phyloP scores from a whole-genome alignment of 1,284 basidiomycete genomes.

The Puccinia hordei region DNA sequence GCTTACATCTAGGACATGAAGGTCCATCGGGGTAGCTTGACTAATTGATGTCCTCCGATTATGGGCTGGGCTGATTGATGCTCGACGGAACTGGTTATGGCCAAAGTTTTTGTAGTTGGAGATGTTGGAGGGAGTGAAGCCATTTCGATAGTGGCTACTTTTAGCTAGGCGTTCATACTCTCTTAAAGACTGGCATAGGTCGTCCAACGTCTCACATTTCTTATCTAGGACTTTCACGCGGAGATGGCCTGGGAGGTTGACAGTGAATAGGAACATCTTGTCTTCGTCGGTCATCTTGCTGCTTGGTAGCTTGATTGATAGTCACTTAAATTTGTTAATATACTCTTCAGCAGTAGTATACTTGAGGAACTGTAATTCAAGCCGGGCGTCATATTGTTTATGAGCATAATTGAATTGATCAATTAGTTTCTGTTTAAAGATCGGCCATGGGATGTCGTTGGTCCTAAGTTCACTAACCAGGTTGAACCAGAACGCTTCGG shows the following conservation, averaged over 20 bases:
- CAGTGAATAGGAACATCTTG: not conserved
- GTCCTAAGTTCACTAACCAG: not conserved
- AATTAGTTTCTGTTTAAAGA: not conserved
- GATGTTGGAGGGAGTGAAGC: not conserved
- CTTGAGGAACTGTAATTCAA: not conserved
- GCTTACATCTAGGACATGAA: not conserved
- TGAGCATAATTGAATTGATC: not conserved
- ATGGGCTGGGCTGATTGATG: no score
- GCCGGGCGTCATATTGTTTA: not conserved
- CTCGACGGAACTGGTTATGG: no score
- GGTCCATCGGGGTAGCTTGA: conserved; percentile 6
- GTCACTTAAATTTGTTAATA: not conserved
- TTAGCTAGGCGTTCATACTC: not conserved
- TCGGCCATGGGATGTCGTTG: not conserved
- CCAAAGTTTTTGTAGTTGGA: no score
- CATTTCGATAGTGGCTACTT: not conserved
- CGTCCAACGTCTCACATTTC: not conserved
- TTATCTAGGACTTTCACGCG: not conserved
- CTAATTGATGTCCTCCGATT: no score
- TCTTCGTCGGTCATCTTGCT: not conserved
- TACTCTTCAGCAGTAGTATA: not conserved
- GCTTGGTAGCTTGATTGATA: not conserved
- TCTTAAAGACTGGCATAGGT: not conserved
- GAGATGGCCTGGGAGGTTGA: not conserved
- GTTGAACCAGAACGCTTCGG: not conserved